Conservation (phyloP, 192 early-diverging fungal genomes). For the Coemansia sp. region DNA sequence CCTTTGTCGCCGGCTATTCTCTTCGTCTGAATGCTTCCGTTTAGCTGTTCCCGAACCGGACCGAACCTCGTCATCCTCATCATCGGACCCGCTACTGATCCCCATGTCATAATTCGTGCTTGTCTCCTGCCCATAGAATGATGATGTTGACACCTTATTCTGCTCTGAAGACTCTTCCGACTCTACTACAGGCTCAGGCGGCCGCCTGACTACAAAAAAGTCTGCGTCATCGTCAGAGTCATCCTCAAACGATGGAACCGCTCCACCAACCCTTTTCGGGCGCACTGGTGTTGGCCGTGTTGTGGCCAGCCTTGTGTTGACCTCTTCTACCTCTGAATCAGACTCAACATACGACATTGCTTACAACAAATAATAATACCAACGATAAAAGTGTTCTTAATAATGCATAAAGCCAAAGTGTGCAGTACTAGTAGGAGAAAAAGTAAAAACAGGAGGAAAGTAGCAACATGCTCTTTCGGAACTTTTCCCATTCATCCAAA, state of each 20-base stretch:
- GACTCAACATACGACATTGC: constrained; percentile 9
- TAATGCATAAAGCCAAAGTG: neutral
- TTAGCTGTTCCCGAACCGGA: neutral
- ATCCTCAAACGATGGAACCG: neutral
- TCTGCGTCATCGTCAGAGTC: constrained; percentile 25
- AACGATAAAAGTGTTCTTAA: neutral
- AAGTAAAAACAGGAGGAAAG: too few relatives aligned
- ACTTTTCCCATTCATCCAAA: too few relatives aligned
- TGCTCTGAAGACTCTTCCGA: neutral
- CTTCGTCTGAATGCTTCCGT: constrained; percentile 5
- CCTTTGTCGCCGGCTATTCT: constrained; percentile 4
- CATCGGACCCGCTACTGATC: constrained; percentile 16
- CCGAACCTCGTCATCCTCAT: neutral
- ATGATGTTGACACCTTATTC: too few relatives aligned
- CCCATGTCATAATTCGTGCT: neutral
- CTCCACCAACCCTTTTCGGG: neutral
- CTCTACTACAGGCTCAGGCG: neutral
- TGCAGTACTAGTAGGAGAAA: neutral
- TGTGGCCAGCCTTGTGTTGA: constrained; percentile 2
- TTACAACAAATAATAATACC: neutral
- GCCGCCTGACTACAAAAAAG: constrained; percentile 15
- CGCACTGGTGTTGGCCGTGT: constrained; percentile 10
- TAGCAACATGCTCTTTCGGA: too few relatives aligned
- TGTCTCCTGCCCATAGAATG: neutral
- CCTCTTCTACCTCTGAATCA: constrained; percentile 35